A percentile compares a stretch with the other conserved stretches of the same genome.
Conservation (phyloP, 2,329 filamentous ascomycete species). For the Aspergillus latus region DNA sequence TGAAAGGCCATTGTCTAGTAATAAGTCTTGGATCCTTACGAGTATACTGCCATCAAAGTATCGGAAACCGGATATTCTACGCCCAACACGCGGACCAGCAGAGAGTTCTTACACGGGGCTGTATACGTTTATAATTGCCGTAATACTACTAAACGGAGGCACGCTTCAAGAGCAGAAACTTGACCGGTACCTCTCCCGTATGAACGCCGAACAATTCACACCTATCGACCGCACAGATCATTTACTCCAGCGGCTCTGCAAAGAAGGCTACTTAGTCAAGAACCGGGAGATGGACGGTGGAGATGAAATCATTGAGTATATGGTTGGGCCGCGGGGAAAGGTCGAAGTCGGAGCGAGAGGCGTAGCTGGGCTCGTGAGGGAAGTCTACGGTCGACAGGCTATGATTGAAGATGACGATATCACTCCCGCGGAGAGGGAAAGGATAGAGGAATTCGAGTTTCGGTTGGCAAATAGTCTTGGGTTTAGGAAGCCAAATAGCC, state of each 20-base stretch:
- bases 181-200: constrained; percentile 68
- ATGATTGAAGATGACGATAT: constrained; percentile 21
- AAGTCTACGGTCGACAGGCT: constrained; percentile 50
- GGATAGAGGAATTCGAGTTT: constrained; percentile 58
- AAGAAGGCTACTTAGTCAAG: constrained; percentile 79
- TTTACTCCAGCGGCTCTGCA: constrained; percentile 70
- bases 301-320: constrained; percentile 76
- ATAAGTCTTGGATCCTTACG: constrained; percentile 74
- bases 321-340: constrained; percentile 80
- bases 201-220: constrained; percentile 74
- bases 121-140: constrained; percentile 74
- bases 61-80: constrained; percentile 65
- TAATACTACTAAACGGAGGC: constrained; percentile 71
- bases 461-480: constrained; percentile 65
- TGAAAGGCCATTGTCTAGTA: constrained; percentile 48
- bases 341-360: constrained; percentile 78
- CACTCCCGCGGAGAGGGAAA: constrained; percentile 18
- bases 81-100: constrained; percentile 65
- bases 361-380: constrained; percentile 66
- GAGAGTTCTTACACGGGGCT: constrained; percentile 81
- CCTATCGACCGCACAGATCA: constrained; percentile 74
- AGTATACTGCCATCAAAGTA: constrained; percentile 69
- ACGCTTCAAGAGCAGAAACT: constrained; percentile 78
- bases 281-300: constrained; percentile 68
- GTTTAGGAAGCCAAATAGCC: constrained; percentile 35